phyloP scores from a whole-genome alignment of 495 filamentous ascomycete genomes.

The Hyaloscypha hepaticicola region DNA sequence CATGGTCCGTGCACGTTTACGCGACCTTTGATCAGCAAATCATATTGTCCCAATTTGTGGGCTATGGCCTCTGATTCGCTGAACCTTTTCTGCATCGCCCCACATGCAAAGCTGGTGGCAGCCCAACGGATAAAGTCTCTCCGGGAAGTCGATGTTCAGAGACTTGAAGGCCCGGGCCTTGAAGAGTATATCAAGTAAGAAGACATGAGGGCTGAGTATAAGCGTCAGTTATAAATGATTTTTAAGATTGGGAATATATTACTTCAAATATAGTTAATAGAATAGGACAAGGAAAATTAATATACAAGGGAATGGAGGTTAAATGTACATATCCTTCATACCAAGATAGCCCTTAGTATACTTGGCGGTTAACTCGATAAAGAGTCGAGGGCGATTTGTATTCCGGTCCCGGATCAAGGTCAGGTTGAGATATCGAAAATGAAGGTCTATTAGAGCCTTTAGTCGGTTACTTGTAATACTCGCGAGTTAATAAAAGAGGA shows the following conservation, averaged over 20 bases:
- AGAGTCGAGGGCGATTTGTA: constrained; percentile 31
- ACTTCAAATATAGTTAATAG: constrained; percentile 24
- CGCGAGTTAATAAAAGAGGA: no score
- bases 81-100: no score
- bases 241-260: constrained; percentile 36
- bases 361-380: constrained; percentile 37
- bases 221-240: constrained; percentile 37
- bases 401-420: constrained; percentile 38
- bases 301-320: constrained; percentile 19
- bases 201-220: constrained; percentile 28
- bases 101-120: no score
- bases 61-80: no score
- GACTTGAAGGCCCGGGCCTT: no score
- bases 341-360: constrained; percentile 39
- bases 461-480: constrained; percentile 38
- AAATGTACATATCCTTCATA: constrained; percentile 31
- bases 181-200: constrained; percentile 18
- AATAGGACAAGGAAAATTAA: neutral
- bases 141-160: no score
- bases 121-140: no score
- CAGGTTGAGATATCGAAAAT: constrained; percentile 25
- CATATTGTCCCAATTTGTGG: no score
- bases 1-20: no score
- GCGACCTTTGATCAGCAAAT: no score
- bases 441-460: constrained; percentile 37